Base-by-base conservation (phyloP, 2,329 filamentous ascomycete genomes). In the Colletotrichum trifolii region DNA sequence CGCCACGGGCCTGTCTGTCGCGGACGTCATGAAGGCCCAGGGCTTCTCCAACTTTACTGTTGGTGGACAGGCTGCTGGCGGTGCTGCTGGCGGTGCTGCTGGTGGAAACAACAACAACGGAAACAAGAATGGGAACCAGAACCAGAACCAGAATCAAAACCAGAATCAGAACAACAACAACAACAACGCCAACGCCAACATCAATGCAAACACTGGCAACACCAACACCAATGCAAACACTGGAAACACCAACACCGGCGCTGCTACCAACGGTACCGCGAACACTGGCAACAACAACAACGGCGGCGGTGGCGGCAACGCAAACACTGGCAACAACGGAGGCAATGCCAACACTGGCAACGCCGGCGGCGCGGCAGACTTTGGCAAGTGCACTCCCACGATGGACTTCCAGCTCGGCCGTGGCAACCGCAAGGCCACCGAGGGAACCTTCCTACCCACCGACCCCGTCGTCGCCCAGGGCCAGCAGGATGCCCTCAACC, bases 21-120 rank as follows among this genome's bases (percentile, higher is more conserved):
- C 90, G 25, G 83, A 91, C 62, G 77, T 92, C 64, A 82, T 90
- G 77, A 78, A 76, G 53, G 85, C 84, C 25, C 83, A 88, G 61
- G 89, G 89, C 11, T 89, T 91, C 72, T 80, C 81, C 68, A 87
- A 88, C 76, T 89, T 92, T 69, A 86, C 85, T 43, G 72, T 78
- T 17, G 76, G 78, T 58, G 78, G 75, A 9, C 76, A 74, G 60
- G 76, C 75, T 38, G 77, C 71, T 43, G 74, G 71, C 25, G 77
- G 73, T 35, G 73, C 70, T 40, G 73, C 66, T 42, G 71, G 65
- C 13, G 68, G 56, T 17, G 43, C 43, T 8, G 58, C 56, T 6
- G 52, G 64, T 11, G 46, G 57, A 2, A 34, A 56, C 25, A 68
- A 50, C n/a, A 68, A 76, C 38, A 67, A 72, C 73, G 60, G 62